Evolutionary conservation across 2,329 filamentous ascomycete genomes (phyloP), one percentile per base, ranked within the genome.

Genomic region (Myriosclerotinia duriaeana): DNA sequence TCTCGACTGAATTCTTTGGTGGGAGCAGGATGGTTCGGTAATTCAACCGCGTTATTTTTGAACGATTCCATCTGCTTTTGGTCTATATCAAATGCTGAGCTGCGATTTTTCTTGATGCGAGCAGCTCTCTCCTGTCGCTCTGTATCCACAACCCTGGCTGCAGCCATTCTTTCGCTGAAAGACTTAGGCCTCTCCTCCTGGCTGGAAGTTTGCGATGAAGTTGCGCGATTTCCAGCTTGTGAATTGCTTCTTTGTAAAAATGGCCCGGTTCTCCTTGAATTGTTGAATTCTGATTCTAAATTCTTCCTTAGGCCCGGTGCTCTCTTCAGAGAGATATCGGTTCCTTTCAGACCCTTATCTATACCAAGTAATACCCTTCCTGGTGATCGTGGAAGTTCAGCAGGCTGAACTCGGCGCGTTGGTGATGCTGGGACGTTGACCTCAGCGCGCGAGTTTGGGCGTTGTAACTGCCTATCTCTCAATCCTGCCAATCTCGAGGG

Each of bases 91-190:
- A 90, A 90, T 0, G 84, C 80, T 62, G 78, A 82, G 58, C 81
- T 85, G 68, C 87, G 81, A 53, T 81, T 75, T 67, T 82, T 80
- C 64, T 82, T 80, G 46, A 88, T 83, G 67, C 82, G 80, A 63
- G 83, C 78, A 54, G 83, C 80, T 56, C 79, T 81, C 67, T 87
- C 83, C 48, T 80, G 77, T 38, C 82, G 81, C 17, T 78, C 78
- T 2, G 75, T 77, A 67, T 89, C 87, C 53, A 87, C 81, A 1
- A 76, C 79, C 69, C 87, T 86, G 48, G 87, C 89, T 60, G 91
- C 87, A 1, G 91, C 89, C 68, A 99, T 85, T 56, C 93, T 84
- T 77, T 98, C 93, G 75, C 91, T 97, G 78, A 98, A 99, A 65
- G 87, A 71, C 67, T 72, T 72, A 83, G 72, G 74, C 72, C 87